These are phyloP conservation scores for Hymenoscyphus salicellus DNA, from an alignment of 2,329 filamentous ascomycete species.

Conservation along the genomic window DNA sequence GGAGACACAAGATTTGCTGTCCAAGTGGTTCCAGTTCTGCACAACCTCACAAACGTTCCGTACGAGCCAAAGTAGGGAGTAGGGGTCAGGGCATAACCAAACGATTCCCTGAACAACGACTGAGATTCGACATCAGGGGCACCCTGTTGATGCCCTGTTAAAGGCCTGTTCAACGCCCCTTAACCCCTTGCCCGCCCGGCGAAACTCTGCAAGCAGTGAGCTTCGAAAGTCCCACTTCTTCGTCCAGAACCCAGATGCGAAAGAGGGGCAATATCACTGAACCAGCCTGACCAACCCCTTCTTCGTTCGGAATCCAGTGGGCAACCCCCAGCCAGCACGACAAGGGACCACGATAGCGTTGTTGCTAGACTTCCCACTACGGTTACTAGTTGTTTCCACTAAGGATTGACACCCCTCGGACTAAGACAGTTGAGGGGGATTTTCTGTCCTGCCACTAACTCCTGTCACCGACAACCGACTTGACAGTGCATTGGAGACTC, in stretches of 20 bases:
- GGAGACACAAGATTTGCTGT: neutral
- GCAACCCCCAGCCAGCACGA: conserved; percentile 2
- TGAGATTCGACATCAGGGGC: neutral
- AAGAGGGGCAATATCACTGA: neutral
- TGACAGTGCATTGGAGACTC: neutral
- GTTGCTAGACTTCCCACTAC: conserved; percentile 16
- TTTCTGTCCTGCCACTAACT: neutral
- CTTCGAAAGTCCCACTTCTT: neutral
- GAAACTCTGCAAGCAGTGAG: conserved; percentile 2
- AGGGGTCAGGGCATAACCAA: neutral
- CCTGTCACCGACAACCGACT: neutral
- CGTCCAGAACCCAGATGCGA: conserved; percentile 1
- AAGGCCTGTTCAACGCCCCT: neutral
- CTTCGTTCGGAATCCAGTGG: no score
- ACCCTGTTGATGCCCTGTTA: neutral
- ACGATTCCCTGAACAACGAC: neutral
- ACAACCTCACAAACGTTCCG: neutral
- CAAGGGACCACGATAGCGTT: conserved; percentile 26
- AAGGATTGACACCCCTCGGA: conserved; percentile 23
- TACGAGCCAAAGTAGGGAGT: neutral
- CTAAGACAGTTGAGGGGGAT: neutral
- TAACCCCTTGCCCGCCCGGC: conserved; percentile 2
- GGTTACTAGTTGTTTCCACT: conserved; percentile 27
- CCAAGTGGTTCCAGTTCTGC: neutral
- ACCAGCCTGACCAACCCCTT: conserved; percentile 4